phyloP scores from a whole-genome alignment of 805 yeast species.

The Yamadazyma nakazawae region DNA sequence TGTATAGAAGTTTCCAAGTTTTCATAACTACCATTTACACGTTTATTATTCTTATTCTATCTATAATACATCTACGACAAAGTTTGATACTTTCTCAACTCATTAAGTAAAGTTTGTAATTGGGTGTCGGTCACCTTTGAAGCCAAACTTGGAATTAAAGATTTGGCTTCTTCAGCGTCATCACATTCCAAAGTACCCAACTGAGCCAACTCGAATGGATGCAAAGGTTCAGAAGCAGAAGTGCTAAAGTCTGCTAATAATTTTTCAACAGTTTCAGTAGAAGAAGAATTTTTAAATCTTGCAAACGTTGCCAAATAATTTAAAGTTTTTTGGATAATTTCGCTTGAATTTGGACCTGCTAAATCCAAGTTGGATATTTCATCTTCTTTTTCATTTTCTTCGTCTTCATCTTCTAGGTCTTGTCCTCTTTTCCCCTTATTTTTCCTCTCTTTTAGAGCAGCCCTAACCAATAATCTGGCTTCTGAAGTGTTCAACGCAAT shows the following conservation, averaged over 20 bases:
- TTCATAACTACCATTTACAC: not conserved
- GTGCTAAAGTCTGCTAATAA: slow-evolving; percentile 66
- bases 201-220: slow-evolving; percentile 95
- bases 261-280: slow-evolving; percentile 91
- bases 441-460: slow-evolving; percentile 70
- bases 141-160: slow-evolving; percentile 83
- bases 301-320: slow-evolving; percentile 84
- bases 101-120: slow-evolving; percentile 81
- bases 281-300: slow-evolving; percentile 86
- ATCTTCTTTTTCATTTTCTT: slow-evolving; percentile 38
- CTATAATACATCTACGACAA: slow-evolving; percentile 23
- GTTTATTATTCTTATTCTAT: not conserved
- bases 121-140: slow-evolving; percentile 83
- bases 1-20: too few species aligned
- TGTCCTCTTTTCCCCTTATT: slow-evolving; percentile 36
- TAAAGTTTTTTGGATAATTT: slow-evolving; percentile 86
- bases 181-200: slow-evolving; percentile 88
- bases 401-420: slow-evolving; percentile 29
- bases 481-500: slow-evolving; percentile 87
- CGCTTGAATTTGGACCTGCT: slow-evolving; percentile 74
- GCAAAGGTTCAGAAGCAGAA: slow-evolving; percentile 53
- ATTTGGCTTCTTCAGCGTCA: slow-evolving; percentile 95
- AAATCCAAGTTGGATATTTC: slow-evolving; percentile 45
- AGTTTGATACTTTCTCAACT: slow-evolving; percentile 61
- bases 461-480: slow-evolving; percentile 84